Percentiles rank a stretch among this genome's conserved stretches.
phyloP scores from a whole-genome alignment of 805 yeast genomes.

The Saturnispora ahearnii region DNA sequence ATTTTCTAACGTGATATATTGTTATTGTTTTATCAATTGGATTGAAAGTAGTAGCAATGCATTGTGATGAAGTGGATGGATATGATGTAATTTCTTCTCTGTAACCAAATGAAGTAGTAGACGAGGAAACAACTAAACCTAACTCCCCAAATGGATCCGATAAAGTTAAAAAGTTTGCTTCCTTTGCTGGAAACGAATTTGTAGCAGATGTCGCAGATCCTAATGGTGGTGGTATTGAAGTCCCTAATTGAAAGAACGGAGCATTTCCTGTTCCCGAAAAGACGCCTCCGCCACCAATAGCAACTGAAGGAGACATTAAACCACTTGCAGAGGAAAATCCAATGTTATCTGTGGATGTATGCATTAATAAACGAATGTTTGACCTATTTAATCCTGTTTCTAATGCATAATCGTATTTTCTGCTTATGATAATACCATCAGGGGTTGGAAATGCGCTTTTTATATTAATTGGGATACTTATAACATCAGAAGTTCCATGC shows the following conservation, averaged over 20 bases:
- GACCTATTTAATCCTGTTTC: conserved; percentile 1
- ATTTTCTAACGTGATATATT: conserved; percentile 46
- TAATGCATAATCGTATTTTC: conserved; percentile 17
- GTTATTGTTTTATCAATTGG: conserved; percentile 35
- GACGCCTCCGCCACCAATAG: neutral
- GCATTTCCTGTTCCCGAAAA: conserved; percentile 1
- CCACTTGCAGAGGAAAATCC: neutral
- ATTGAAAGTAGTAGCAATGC: conserved; percentile 51
- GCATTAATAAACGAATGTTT: conserved; percentile 1
- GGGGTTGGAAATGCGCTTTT: conserved; percentile 54
- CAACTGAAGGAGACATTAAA: conserved; percentile 5
- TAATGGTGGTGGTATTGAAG: conserved; percentile 2
- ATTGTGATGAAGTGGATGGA: conserved; percentile 34
- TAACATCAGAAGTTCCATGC: conserved; percentile 49
- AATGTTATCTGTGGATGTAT: neutral
- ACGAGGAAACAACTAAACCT: conserved; percentile 62
- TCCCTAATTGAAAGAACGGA: neutral
- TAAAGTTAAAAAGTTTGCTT: conserved; percentile 48
- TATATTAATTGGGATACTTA: conserved; percentile 63
- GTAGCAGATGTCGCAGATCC: conserved; percentile 10
- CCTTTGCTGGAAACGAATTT: conserved; percentile 8
- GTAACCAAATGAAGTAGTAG: conserved; percentile 54
- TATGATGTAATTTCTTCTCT: conserved; percentile 49
- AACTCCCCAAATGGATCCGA: conserved; percentile 69
- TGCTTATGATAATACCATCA: conserved; percentile 47